Base-by-base conservation (phyloP, 176 grass and related monocot species). In the Hordeum marinum region DNA sequence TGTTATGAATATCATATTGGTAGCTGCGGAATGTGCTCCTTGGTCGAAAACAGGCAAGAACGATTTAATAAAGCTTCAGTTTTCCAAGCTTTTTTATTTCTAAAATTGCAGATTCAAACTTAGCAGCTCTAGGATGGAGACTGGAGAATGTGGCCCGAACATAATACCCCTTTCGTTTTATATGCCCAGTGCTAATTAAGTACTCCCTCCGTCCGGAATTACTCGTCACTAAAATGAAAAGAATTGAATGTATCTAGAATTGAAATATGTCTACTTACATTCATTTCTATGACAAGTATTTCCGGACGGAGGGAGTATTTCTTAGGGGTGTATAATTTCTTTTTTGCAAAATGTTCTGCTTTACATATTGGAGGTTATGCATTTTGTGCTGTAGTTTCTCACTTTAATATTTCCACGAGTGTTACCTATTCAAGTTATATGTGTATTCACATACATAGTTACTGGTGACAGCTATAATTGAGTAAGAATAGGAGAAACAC, bases 41-140 rank as follows among this genome's bases (percentile, higher is more conserved):
- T 98, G 96, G 96, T 95, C 90, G 29, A 98, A 98, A 98, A 98
- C 96, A 98, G 96, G 96, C 80, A 95, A 73, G 85, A 75, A 59
- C 37, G 14, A 65, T 72, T 82, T 58, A 29, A 60, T 74, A 76
- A 65, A 87, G 15, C 36, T 80, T 11, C 18, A 73, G 43, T 50
- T 69, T 71, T 83, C 14, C 37, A 62, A 77, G 18, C 39, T 1
- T 5, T 29, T 50, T 80, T 40, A 10, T 77, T 85, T 29, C 37
- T 54, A 35, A n/a, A 57, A 4, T 71, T 72, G 54, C 6, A 43
- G 26, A 29, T 89, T 70, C 20, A 70, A 37, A 85, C 70, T 39
- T 68, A 54, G 71, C 83, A 75, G 25, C 69, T 43, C 25, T 83
- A 74, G 11, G 36, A 26, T 42, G 81, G 50, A 14, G 18, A 54